Evolutionary conservation across 257 asterid species (phyloP), one percentile per base, ranked within the genome.

Genomic region (Voacanga thouarsii): DNA sequence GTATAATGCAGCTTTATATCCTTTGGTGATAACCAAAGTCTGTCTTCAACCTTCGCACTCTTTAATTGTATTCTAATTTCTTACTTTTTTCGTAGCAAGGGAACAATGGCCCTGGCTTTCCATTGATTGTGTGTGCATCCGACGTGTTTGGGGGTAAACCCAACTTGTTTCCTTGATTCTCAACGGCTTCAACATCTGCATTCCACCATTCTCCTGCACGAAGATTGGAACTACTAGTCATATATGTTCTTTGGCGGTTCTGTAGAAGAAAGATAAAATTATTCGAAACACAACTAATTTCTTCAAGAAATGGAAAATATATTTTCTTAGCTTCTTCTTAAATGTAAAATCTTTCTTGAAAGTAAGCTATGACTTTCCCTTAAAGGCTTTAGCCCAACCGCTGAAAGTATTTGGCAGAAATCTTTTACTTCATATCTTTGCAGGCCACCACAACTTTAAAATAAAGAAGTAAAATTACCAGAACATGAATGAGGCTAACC

Each of bases 121-220:
- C 87, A 23, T 84, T 84, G 69, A 84, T 84, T 4, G 87, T 84
- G 57, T 84, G 87, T 70, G 87, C 87, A 72, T 84, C 87, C 7
- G 87, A 84, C 81, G 65, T 81, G 66, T 79, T 84, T 45, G 87
- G 87, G 76, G 87, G 87, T 53, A 84, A 49, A 71, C 87, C 87
- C 57, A 84, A 41, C 56, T 69, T 47, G 76, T 81, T 81, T 53
- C 87, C 85, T 79, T 84, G 77, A 55, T 81, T 81, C 60, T 53
- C 87, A 24, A 84, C 75, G 21, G 77, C 61, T 79, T 84, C 87
- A 16, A 84, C 87, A 79, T 84, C 87, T 33, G 79, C 80, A 71
- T 84, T 75, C 87, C 87, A 84, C 87, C 87, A 84, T 84, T 84
- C 87, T 49, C 87, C 87, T 84, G 85, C 79, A 77, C 2, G 5